Evolutionary conservation across 2,329 filamentous ascomycete species (phyloP).

Genomic region (Pseudogymnoascus sp.): DNA sequence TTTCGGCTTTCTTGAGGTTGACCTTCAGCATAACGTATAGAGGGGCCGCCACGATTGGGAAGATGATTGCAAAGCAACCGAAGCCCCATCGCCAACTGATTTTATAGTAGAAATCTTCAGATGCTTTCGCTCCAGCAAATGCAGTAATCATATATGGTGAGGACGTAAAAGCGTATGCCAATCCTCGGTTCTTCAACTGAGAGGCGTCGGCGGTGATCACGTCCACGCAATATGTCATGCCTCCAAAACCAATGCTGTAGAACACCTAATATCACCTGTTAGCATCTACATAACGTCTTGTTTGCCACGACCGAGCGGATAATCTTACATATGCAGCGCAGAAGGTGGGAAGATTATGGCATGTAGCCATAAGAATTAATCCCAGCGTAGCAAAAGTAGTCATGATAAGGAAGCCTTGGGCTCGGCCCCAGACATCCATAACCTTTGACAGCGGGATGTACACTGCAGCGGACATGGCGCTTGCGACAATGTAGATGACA

Average conservation of each 20-base stretch:
- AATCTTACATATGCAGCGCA: constrained; percentile 38
- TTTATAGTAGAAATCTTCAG: constrained; percentile 43
- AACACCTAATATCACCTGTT: constrained; percentile 41
- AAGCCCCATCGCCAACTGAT: constrained; percentile 60
- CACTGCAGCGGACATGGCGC: constrained; percentile 47
- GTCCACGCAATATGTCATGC: constrained; percentile 51
- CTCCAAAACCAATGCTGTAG: constrained; percentile 55
- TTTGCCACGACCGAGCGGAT: constrained; percentile 29
- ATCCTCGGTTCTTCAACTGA: constrained; percentile 51
- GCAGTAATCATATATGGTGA: constrained; percentile 60
- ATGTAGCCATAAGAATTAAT: constrained; percentile 60
- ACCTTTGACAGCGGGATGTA: constrained; percentile 61
- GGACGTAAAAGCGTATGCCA: constrained; percentile 46
- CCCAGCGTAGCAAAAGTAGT: constrained; percentile 43
- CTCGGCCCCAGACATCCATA: constrained; percentile 59
- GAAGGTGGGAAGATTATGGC: constrained; percentile 51
- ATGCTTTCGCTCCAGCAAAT: constrained; percentile 52
- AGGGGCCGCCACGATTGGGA: constrained; percentile 52
- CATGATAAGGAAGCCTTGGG: constrained; percentile 53
- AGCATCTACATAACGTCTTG: background rate
- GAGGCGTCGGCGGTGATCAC: constrained; percentile 62
- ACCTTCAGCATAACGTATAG: constrained; percentile 42
- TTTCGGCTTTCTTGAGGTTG: constrained; percentile 21
- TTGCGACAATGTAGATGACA: constrained; percentile 46
- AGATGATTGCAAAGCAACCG: constrained; percentile 56